Evolutionary conservation across 1,284 basidiomycete genomes (phyloP), one percentile per base, ranked within the genome.

Genomic region (Microbotryum violaceum): DNA sequence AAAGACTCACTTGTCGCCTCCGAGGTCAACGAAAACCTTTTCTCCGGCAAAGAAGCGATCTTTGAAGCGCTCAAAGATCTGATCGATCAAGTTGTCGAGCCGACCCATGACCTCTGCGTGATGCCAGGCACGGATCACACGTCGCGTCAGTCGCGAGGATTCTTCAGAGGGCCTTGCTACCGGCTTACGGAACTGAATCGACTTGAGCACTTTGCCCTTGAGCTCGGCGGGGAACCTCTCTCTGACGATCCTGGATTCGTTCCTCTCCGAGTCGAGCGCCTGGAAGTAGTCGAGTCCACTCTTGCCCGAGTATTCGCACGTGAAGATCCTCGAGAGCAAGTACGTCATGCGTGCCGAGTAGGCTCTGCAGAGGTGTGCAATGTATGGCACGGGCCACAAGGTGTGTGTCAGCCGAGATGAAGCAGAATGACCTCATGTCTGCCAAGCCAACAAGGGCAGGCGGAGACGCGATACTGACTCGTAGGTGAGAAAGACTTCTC

Each of bases 241-340:
- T 74, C 97, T 91, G 74, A 97, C 82, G 44, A 86, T 88, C 58
- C 84, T 82, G 42, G 89, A 88, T 76, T 97, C 92, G 71, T 86
- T 84, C 63, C 83, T 84, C 77, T 98, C 94, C 68, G 89, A 93
- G 72, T 90, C 85, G 56, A 92, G 80, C 9, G 96, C 96, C 73
- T 92, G 85, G 75, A 96, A 96, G 78, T 91, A 98, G 77, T 91
- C 88, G 59, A 98, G 81, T 58, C 86, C 86, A 70, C 89, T 89
- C 79, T 90, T 94, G 74, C 91, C 91, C 47, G 90, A 92, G 70
- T 93, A 89, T 80, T 94, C 90, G 75, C 91, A 92, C 73, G 92
- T 89, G 77, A 96, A 94, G 74, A 91, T 87, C 72, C 89, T 91
- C 70, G 90, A 83, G 66, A 86, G 84, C 79, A 96, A 96, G 80